These are phyloP conservation scores for Entonaema liquescens DNA, from an alignment of 495 filamentous ascomycete genomes.

Conservation along the genomic window DNA sequence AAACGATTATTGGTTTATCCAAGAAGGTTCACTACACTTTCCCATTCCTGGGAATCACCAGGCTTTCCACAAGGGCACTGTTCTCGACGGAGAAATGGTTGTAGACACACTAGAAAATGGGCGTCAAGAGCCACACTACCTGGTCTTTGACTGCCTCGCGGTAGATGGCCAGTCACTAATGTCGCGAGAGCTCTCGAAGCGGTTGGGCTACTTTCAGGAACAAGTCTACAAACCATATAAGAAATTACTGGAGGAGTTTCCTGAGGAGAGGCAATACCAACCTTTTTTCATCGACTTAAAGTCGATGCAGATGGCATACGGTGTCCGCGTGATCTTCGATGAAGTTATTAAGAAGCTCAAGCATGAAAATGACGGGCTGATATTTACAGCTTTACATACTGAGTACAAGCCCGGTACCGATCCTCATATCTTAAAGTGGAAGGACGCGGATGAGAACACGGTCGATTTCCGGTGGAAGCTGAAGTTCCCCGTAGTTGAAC, in stretches of 20 bases:
- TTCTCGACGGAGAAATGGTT: slow-evolving; percentile 94
- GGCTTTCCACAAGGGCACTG: slow-evolving; percentile 77
- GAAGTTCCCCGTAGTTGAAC: slow-evolving; percentile 75
- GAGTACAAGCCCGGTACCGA: slow-evolving; percentile 92
- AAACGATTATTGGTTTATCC: slow-evolving; percentile 87
- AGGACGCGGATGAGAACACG: slow-evolving; percentile 89
- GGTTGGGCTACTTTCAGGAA: slow-evolving; percentile 84
- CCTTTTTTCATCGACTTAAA: slow-evolving; percentile 87
- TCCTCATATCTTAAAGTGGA: slow-evolving; percentile 95
- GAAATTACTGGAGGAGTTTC: slow-evolving; percentile 71
- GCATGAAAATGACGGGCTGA: slow-evolving; percentile 94
- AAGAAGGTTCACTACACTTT: slow-evolving; percentile 79
- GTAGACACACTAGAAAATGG: slow-evolving; percentile 74
- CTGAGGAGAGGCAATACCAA: slow-evolving; percentile 72
- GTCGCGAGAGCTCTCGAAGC: slow-evolving; percentile 81
- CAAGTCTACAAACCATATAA: slow-evolving; percentile 82
- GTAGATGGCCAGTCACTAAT: slow-evolving; percentile 80
- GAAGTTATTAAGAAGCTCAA: slow-evolving; percentile 81
- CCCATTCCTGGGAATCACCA: slow-evolving; percentile 69
- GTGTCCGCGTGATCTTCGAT: slow-evolving; percentile 88
- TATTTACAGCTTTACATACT: slow-evolving; percentile 90
- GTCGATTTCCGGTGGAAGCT: slow-evolving; percentile 87
- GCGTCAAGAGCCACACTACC: slow-evolving; percentile 73
- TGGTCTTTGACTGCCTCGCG: slow-evolving; percentile 92
- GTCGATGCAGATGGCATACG: slow-evolving; percentile 85